phyloP scores from a whole-genome alignment of 495 filamentous ascomycete genomes.

The Neurospora terricola region DNA sequence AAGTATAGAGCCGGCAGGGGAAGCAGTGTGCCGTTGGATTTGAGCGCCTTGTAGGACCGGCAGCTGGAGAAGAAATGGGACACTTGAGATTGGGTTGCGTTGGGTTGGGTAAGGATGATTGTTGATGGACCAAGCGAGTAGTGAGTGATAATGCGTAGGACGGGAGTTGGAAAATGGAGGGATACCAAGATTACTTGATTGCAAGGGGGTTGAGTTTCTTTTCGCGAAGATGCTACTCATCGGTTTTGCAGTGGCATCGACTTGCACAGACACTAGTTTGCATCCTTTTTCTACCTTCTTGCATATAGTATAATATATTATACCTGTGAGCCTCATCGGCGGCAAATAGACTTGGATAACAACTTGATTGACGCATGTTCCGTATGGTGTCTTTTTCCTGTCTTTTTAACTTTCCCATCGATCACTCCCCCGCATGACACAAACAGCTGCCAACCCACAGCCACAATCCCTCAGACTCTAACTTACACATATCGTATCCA shows the following conservation, averaged over 20 bases:
- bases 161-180: neutral
- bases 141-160: neutral
- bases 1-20: constrained; percentile 84
- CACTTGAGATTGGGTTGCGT: neutral
- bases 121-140: neutral
- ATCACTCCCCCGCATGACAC: too few relatives aligned
- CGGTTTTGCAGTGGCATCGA: neutral
- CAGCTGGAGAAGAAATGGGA: neutral
- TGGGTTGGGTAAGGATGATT: neutral
- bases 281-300: neutral
- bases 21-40: constrained; percentile 86
- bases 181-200: neutral
- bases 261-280: neutral
- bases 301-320: neutral
- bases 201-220: neutral
- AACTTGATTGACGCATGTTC: neutral
- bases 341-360: neutral
- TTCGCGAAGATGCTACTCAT: neutral
- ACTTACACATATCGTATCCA: too few relatives aligned
- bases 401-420: neutral
- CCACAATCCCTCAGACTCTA: too few relatives aligned
- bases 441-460: too few relatives aligned
- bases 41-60: constrained; percentile 37
- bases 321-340: neutral
- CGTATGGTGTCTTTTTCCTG: neutral